A percentile compares a stretch with the other conserved stretches of the same genome.
These are phyloP conservation scores for Nothophytophthora sp. DNA, from an alignment of 352 stramenopile genomes.

Conservation along the genomic window DNA sequence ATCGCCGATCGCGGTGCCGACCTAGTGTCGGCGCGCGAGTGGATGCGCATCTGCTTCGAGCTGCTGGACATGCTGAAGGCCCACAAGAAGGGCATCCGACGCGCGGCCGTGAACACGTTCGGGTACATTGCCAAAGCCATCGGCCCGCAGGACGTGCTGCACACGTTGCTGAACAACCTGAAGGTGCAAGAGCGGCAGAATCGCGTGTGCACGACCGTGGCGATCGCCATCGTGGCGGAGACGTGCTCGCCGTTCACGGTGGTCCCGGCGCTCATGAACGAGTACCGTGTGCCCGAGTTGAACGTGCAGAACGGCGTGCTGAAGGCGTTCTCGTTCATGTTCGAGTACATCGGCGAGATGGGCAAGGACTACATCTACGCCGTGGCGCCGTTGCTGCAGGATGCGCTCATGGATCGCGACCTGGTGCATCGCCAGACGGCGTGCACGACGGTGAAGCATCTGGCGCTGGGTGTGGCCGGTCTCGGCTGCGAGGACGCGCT, in stretches of 20 bases:
- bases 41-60: constrained; percentile 99
- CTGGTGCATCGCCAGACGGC: constrained; percentile 98
- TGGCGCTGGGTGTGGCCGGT: constrained; percentile 96
- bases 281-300: constrained; percentile 99
- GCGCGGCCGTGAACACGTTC: constrained; percentile 99
- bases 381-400: constrained; percentile 97
- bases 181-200: constrained; percentile 99
- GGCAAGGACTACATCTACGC: constrained; percentile 99
- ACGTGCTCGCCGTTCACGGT: constrained; percentile 99
- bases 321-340: constrained; percentile 99
- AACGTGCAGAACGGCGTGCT: constrained; percentile 99
- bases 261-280: constrained; percentile 99
- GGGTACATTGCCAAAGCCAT: constrained; percentile 99
- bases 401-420: constrained; percentile 99
- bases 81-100: constrained; percentile 98
- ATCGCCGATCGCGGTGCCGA: constrained; percentile 98
- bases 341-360: constrained; percentile 99
- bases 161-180: constrained; percentile 99
- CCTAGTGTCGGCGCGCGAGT: constrained; percentile 98
- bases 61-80: constrained; percentile 99
- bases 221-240: constrained; percentile 99
- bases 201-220: constrained; percentile 99
- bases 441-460: constrained; percentile 97
- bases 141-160: constrained; percentile 98
- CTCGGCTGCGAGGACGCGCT: constrained; percentile 98